Conservation (phyloP, 768 basidiomycete species). For the Suillus occidentalis region DNA sequence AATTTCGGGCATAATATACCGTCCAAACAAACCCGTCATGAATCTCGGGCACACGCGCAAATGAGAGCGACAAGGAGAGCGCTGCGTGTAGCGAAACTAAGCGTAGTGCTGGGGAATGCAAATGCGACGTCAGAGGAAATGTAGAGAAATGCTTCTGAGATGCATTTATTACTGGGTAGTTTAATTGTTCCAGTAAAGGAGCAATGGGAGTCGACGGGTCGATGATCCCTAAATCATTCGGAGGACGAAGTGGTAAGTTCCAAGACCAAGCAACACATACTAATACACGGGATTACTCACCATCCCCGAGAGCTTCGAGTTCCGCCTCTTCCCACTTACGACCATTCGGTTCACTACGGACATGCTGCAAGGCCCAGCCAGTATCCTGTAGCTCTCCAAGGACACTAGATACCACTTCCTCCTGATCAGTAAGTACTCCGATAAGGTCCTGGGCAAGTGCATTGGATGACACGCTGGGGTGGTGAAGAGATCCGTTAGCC, state of each 20-base stretch:
- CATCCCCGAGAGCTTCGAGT: constrained; percentile 61
- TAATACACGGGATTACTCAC: constrained; percentile 39
- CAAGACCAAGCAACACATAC: neutral
- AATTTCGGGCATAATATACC: constrained; percentile 59
- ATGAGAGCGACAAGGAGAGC: constrained; percentile 52
- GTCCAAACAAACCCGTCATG: constrained; percentile 70
- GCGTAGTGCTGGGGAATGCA: constrained; percentile 65
- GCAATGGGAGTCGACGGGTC: constrained; percentile 45
- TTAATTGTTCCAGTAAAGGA: constrained; percentile 48
- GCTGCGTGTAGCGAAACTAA: constrained; percentile 69
- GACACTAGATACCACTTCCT: constrained; percentile 53
- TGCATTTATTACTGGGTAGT: constrained; percentile 25
- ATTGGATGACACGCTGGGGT: constrained; percentile 54
- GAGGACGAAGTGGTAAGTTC: constrained; percentile 12
- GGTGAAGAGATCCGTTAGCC: constrained; percentile 58
- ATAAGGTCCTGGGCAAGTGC: constrained; percentile 64
- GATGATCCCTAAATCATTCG: constrained; percentile 46
- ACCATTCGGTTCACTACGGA: constrained; percentile 58
- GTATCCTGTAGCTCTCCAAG: constrained; percentile 55
- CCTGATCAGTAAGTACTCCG: constrained; percentile 43
- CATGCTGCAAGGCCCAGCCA: constrained; percentile 70
- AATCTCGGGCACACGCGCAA: constrained; percentile 74
- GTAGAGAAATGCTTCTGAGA: constrained; percentile 61
- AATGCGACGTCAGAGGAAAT: constrained; percentile 66
- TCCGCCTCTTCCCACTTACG: constrained; percentile 73